phyloP scores from a whole-genome alignment of 768 basidiomycete species.

The Boletus huronensis region DNA sequence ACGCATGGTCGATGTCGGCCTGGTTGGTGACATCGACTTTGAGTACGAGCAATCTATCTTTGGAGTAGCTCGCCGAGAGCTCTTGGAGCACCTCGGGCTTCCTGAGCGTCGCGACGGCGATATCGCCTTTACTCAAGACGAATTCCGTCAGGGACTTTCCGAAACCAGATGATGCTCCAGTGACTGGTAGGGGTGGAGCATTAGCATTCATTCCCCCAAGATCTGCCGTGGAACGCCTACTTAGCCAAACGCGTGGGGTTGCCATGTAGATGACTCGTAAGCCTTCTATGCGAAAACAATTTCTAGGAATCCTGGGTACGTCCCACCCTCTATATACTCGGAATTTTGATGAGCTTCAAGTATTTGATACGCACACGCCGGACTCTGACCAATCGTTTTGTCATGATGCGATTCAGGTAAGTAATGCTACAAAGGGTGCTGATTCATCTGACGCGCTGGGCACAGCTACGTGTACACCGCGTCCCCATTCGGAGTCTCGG shows the following conservation, averaged over 20 bases:
- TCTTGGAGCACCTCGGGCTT: conserved; percentile 28
- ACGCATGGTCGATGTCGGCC: conserved; percentile 10
- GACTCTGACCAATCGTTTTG: too few relatives aligned
- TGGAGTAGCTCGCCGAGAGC: neutral
- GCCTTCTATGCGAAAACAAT: neutral
- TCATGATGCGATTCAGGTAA: too few relatives aligned
- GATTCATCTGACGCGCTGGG: too few relatives aligned
- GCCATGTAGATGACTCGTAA: neutral
- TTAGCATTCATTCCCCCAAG: neutral
- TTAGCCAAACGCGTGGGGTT: neutral
- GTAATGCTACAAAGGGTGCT: too few relatives aligned
- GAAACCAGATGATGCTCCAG: conserved; percentile 40
- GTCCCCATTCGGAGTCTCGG: too few relatives aligned
- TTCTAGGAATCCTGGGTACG: neutral
- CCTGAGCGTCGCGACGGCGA: conserved; percentile 41
- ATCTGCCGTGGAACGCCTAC: neutral
- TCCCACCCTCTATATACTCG: neutral
- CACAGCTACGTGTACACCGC: too few relatives aligned
- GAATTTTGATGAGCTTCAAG: neutral
- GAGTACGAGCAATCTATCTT: conserved; percentile 13
- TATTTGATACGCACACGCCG: too few relatives aligned
- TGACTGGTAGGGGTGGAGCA: conserved; percentile 25
- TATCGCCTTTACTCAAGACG: conserved; percentile 35
- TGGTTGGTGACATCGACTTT: conserved; percentile 13
- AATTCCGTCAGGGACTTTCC: conserved; percentile 33